phyloP scores from a whole-genome alignment of 2,329 filamentous ascomycete genomes.

The Penicillium verrucosum region DNA sequence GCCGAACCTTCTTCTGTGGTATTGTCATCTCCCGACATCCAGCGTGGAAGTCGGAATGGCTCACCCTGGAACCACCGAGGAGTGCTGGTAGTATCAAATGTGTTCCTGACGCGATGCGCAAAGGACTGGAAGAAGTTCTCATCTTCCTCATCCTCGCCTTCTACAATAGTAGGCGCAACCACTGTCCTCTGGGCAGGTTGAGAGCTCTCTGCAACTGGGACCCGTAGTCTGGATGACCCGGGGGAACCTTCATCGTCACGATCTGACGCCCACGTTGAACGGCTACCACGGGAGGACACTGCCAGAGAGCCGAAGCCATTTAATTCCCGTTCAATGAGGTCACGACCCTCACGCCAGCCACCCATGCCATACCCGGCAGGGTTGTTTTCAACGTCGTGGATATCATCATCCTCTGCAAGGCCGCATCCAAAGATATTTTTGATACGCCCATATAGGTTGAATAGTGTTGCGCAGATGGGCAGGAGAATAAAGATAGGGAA shows the following conservation, averaged over 20 bases:
- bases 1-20: slow-evolving; percentile 31
- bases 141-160: slow-evolving; percentile 64
- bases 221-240: slow-evolving; percentile 33
- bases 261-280: slow-evolving; percentile 29
- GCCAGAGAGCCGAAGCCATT: slow-evolving; percentile 56
- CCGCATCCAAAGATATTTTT: slow-evolving; percentile 76
- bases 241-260: slow-evolving; percentile 26
- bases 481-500: slow-evolving; percentile 87
- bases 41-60: slow-evolving; percentile 72
- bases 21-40: slow-evolving; percentile 65
- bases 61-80: slow-evolving; percentile 80
- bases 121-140: slow-evolving; percentile 82
- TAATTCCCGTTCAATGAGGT: slow-evolving; percentile 83
- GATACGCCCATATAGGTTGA: slow-evolving; percentile 82
- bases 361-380: slow-evolving; percentile 68
- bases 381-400: slow-evolving; percentile 58
- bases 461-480: slow-evolving; percentile 79
- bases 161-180: slow-evolving; percentile 42
- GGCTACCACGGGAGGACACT: slow-evolving; percentile 35
- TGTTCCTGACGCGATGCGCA: slow-evolving; percentile 84
- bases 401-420: slow-evolving; percentile 70
- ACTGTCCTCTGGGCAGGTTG: slow-evolving; percentile 32
- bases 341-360: slow-evolving; percentile 86
- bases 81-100: slow-evolving; percentile 75
- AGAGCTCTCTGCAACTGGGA: slow-evolving; percentile 30